phyloP scores from a whole-genome alignment of 2,329 filamentous ascomycete species.

The Fusarium sp. region DNA sequence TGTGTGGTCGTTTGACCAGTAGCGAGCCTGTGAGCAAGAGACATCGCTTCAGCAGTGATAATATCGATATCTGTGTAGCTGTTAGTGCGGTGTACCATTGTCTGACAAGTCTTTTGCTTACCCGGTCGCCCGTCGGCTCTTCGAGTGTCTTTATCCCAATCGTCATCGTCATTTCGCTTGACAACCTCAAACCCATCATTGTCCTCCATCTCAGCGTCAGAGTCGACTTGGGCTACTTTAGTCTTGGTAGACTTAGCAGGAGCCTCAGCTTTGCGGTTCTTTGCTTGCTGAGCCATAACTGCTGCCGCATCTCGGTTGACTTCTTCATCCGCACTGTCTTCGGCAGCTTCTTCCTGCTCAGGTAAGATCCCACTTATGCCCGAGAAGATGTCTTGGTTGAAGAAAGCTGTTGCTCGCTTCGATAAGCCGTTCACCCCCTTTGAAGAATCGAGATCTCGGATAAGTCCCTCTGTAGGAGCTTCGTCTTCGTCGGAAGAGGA shows the following conservation, averaged over 20 bases:
- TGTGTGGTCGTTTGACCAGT: conserved; percentile 81
- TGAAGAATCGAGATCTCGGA: conserved; percentile 49
- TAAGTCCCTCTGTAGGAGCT: conserved; percentile 39
- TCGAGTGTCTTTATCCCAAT: conserved; percentile 73
- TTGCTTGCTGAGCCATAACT: conserved; percentile 37
- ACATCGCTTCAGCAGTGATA: conserved; percentile 99
- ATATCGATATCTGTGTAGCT: conserved; percentile 81
- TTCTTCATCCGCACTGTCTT: conserved; percentile 43
- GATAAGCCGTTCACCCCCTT: conserved; percentile 32
- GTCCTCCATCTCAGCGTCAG: conserved; percentile 48
- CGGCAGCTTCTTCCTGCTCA: conserved; percentile 46
- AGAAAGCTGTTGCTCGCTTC: conserved; percentile 81
- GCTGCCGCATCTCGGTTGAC: conserved; percentile 46
- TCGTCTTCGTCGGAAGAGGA: conserved; percentile 47
- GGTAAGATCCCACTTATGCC: conserved; percentile 75
- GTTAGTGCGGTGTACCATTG: conserved; percentile 1
- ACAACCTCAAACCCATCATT: conserved; percentile 69
- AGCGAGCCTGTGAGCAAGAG: conserved; percentile 89
- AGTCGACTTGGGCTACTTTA: conserved; percentile 38
- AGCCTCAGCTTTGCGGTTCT: conserved; percentile 37
- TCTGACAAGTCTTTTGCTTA: conserved; percentile 45
- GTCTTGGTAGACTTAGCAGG: background rate
- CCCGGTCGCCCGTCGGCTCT: conserved; percentile 69
- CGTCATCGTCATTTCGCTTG: conserved; percentile 57
- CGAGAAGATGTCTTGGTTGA: conserved; percentile 93